These are phyloP conservation scores for Boechera retrofracta DNA, from an alignment of 345 rosid genomes.

Conservation along the genomic window DNA sequence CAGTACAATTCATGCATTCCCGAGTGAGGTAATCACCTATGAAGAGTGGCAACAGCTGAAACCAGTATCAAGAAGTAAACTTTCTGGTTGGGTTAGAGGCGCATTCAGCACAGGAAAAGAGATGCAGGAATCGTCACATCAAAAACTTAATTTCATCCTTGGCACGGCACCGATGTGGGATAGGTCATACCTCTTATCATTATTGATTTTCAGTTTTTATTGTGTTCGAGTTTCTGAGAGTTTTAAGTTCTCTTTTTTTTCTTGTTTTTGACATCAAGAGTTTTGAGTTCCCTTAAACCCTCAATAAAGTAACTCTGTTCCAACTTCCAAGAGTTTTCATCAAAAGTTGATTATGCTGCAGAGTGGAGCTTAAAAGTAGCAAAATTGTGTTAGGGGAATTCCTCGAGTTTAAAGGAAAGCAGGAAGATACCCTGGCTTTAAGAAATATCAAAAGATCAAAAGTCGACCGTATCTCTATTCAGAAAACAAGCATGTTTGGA, in stretches of 20 bases:
- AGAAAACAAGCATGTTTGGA: conserved; percentile 92
- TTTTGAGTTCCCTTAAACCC: conserved; percentile 2
- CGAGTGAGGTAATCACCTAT: conserved; percentile 73
- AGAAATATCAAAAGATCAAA: conserved; percentile 78
- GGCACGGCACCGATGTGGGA: conserved; percentile 96
- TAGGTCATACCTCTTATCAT: conserved; percentile 63
- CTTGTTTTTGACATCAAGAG: neutral
- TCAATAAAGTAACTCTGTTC: conserved; percentile 1
- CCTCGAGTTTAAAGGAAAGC: conserved; percentile 81
- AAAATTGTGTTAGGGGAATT: conserved; percentile 86
- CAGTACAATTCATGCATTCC: conserved; percentile 66
- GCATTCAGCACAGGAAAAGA: conserved; percentile 77
- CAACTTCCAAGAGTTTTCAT: neutral
- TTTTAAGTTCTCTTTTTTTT: neutral
- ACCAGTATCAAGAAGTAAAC: conserved; percentile 56
- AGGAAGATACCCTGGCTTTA: conserved; percentile 67
- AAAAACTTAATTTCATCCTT: conserved; percentile 73
- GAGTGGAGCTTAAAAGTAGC: conserved; percentile 84
- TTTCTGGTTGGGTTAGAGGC: conserved; percentile 86
- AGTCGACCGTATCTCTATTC: conserved; percentile 66
- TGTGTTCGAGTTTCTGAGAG: neutral
- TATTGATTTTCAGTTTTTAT: conserved; percentile 12
- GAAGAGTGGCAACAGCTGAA: conserved; percentile 77
- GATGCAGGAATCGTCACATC: conserved; percentile 74
- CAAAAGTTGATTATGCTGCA: conserved; percentile 39